Percentiles rank a stretch among this genome's conserved stretches.
Conservation (phyloP, 208 protist species). For the Naegleria gruberi region DNA sequence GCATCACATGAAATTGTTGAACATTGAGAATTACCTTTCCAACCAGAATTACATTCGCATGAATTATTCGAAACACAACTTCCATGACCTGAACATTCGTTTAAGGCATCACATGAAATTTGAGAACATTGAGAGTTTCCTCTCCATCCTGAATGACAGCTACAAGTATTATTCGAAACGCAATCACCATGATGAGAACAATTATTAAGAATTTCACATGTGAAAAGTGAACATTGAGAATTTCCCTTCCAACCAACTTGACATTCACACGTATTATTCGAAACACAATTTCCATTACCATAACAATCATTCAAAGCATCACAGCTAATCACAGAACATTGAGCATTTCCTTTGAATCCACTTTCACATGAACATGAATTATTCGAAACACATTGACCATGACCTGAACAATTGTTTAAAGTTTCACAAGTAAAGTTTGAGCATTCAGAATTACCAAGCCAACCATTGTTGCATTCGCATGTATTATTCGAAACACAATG, state of each 20-base stretch:
- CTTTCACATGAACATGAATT: background rate
- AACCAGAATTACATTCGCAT: too few species aligned
- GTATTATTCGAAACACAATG: background rate
- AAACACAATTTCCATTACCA: background rate
- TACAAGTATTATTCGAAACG: background rate
- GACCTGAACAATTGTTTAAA: background rate
- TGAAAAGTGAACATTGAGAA: background rate
- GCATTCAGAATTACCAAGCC: background rate
- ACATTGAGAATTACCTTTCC: too few species aligned
- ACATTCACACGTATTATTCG: background rate
- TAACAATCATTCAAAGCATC: background rate
- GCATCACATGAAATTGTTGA: too few species aligned
- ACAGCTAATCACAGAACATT: background rate
- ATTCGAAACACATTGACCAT: background rate
- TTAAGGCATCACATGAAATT: too few species aligned
- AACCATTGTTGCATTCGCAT: background rate
- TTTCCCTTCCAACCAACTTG: background rate
- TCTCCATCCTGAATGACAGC: background rate
- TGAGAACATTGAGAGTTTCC: too few species aligned
- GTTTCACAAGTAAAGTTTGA: background rate
- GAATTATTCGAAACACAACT: too few species aligned
- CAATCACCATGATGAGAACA: background rate
- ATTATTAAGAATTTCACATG: background rate
- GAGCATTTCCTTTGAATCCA: background rate
- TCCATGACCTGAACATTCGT: too few species aligned